Evolutionary conservation across 148 eudicot species (phyloP), one percentile per base, ranked within the genome.

Genomic region (Rhododendron griersonianum): DNA sequence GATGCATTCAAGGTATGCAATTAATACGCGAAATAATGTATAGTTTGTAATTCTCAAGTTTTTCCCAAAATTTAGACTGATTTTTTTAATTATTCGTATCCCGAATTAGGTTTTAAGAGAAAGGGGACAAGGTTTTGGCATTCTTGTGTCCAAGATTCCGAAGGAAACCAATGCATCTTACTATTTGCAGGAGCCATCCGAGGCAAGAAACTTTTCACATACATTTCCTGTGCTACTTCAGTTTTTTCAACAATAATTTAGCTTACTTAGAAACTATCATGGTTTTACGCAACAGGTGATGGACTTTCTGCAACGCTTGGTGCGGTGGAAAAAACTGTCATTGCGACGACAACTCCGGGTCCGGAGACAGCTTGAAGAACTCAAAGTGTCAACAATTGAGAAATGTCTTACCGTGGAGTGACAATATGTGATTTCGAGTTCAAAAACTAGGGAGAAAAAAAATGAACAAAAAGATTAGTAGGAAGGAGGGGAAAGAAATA

Each of bases 121-220:
- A n/a, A 92, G 94, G 71, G 98, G 90, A 81, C 98, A 94, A 91
- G 99, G 99, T 67, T 91, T 92, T 84, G 99, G 99, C 25, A 97
- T 97, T 87, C 94, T 97, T 61, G 99, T 97, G 23, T 95, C 98
- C 7, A 94, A 94, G 78, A 84, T 88, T 73, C 95, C 94, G 1
- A 95, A 93, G 89, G 98, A 97, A 81, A 97, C 99, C 51, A 88
- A 93, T 82, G 99, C 99, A 15, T 92, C 98, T 67, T 97, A 95
- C 69, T 92, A 92, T 81, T 84, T 97, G 75, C 95, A 91, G 45
- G 99, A 93, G 65, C 98, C 99, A 28, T 88, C 95, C 10, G 98
- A 97, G 98, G 99, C 90, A 84, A 83, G 45, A 28, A 59, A 18
- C 6, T 15, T 48, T 57, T 3, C 28, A 69, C 18, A 1, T 69